These are phyloP conservation scores for Fallopia convolvulus DNA, from an alignment of 148 eudicot species.

Conservation along the genomic window DNA sequence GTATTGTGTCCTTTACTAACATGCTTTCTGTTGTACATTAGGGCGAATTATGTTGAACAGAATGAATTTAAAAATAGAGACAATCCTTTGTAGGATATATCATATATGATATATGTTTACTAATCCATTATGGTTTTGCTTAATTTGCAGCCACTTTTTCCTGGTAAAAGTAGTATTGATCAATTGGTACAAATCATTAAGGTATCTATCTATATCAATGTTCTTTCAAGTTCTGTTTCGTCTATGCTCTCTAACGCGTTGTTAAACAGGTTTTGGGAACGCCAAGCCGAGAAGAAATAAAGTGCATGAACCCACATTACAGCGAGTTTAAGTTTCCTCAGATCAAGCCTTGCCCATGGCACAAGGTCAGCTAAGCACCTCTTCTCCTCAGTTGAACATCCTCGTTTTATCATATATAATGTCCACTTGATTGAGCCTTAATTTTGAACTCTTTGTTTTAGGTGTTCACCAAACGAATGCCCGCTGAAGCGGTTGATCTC, in stretches of 20 bases:
- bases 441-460: conserved; percentile 15
- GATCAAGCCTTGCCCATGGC: conserved; percentile 14
- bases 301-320: conserved; percentile 15
- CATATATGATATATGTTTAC: too few relatives aligned
- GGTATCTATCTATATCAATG: conserved; percentile 29
- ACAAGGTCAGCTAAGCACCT: not conserved
- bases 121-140: not conserved
- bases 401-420: too few relatives aligned
- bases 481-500: conserved; percentile 83
- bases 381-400: too few relatives aligned
- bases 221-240: not conserved
- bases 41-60: too few relatives aligned
- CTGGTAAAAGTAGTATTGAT: conserved; percentile 98
- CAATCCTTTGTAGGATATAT: too few relatives aligned
- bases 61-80: too few relatives aligned
- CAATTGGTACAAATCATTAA: conserved; percentile 94
- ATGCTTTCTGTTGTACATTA: too few relatives aligned
- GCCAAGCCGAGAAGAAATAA: conserved; percentile 11
- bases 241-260: not conserved
- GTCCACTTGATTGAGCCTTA: too few relatives aligned
- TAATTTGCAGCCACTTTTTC: conserved; percentile 82
- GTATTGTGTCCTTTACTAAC: not conserved
- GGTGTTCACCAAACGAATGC: conserved; percentile 79
- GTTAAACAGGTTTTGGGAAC: conserved; percentile 60
- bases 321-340: conserved; percentile 14